A percentile compares a stretch with the other conserved stretches of the same genome.
Conservation (phyloP, 306 rosid genomes). For the Vicia villosa region DNA sequence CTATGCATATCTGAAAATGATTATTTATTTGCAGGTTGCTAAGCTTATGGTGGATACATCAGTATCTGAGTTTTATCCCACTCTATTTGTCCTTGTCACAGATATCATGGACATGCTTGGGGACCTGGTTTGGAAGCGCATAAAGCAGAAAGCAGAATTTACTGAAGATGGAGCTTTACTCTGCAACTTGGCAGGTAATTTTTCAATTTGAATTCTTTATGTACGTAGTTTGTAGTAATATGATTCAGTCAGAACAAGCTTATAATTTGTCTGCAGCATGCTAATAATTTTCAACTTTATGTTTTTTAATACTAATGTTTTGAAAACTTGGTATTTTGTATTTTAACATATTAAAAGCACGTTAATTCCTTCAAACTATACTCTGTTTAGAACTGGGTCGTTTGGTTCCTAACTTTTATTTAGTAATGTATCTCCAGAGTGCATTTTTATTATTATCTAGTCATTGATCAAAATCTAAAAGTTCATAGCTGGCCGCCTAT, state of each 20-base stretch:
- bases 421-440: background rate
- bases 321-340: conserved; percentile 11
- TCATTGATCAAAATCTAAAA: conserved; percentile 9
- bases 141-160: conserved; percentile 82
- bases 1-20: conserved; percentile 28
- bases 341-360: conserved; percentile 17
- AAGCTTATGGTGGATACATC: conserved; percentile 95
- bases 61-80: conserved; percentile 79
- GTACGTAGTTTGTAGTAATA: background rate
- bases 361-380: background rate
- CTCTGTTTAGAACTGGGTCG: conserved; percentile 11
- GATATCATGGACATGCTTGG: conserved; percentile 95
- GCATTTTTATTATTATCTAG: conserved; percentile 17
- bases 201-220: conserved; percentile 28
- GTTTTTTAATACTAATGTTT: conserved; percentile 11
- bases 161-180: conserved; percentile 65
- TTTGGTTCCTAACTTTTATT: background rate
- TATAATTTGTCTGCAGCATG: conserved; percentile 1
- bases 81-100: conserved; percentile 83
- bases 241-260: conserved; percentile 16
- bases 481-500: conserved; percentile 4
- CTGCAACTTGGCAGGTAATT: conserved; percentile 69
- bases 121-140: conserved; percentile 91
- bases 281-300: background rate
- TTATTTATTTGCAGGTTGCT: conserved; percentile 73